These are phyloP conservation scores for Polyporus tsugae DNA, from an alignment of 1,284 basidiomycete genomes.

Conservation along the genomic window DNA sequence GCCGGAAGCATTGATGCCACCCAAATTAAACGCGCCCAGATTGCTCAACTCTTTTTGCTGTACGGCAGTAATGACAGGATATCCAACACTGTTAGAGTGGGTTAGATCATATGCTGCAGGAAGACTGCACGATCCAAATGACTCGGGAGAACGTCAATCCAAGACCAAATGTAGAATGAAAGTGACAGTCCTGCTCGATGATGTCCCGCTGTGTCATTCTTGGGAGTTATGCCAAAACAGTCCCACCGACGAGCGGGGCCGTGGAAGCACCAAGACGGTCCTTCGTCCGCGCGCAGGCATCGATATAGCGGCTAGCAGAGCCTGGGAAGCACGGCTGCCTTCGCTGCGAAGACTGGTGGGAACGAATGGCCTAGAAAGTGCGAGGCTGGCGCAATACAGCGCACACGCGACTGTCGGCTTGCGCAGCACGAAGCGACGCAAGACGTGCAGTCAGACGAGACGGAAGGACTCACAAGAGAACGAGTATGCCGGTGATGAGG, in stretches of 20 bases:
- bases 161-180: not conserved
- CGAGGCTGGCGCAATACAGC: not conserved
- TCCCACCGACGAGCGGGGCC: not conserved
- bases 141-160: not conserved
- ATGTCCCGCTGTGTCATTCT: not conserved
- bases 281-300: not conserved
- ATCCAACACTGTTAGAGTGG: conserved; percentile 48
- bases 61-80: conserved; percentile 59
- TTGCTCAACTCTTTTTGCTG: conserved; percentile 38
- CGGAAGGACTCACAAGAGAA: conserved; percentile 44
- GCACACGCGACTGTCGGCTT: conserved; percentile 12
- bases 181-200: not conserved
- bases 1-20: conserved; percentile 60
- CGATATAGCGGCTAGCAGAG: not conserved
- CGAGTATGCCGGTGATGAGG: conserved; percentile 45
- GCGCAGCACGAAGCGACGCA: conserved; percentile 19
- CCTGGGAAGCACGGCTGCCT: conserved; percentile 2
- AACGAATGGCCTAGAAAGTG: not conserved
- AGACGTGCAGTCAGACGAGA: not conserved
- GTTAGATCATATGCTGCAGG: not conserved
- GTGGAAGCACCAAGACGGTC: not conserved
- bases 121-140: not conserved
- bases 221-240: not conserved
- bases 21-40: conserved; percentile 57
- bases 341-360: conserved; percentile 4